Evolutionary conservation across 2,329 filamentous ascomycete genomes (phyloP).

Genomic region (Madurella fahalii): DNA sequence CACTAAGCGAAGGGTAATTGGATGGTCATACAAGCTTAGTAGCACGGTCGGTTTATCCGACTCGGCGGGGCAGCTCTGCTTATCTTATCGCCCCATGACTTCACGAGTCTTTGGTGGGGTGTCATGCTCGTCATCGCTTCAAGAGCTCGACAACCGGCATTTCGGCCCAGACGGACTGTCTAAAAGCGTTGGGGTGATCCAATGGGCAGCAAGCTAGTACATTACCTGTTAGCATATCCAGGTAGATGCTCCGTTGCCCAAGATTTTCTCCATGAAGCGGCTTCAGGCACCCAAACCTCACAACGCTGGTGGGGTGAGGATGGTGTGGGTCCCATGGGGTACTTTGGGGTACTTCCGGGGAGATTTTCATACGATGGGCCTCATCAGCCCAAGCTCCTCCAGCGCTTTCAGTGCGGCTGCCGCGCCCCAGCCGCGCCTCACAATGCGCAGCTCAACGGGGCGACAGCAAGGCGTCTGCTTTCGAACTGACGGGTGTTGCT

Average conservation of each 20-base stretch:
- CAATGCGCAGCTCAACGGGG: background rate
- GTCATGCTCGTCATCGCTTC: background rate
- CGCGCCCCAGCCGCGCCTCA: background rate
- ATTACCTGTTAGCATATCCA: background rate
- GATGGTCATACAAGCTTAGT: too few species aligned
- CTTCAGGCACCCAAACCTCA: slow-evolving; percentile 26
- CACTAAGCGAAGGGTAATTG: too few species aligned
- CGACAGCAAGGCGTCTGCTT: background rate
- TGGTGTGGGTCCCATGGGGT: slow-evolving; percentile 19
- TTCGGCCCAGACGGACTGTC: too few species aligned
- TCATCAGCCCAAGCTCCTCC: background rate
- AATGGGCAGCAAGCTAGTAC: background rate
- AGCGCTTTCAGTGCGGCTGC: background rate
- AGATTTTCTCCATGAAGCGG: background rate
- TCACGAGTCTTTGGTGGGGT: slow-evolving; percentile 3
- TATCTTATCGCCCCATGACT: slow-evolving; percentile 28
- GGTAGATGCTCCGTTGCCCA: background rate
- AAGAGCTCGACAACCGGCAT: background rate
- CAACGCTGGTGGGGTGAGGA: slow-evolving; percentile 9
- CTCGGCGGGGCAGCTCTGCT: slow-evolving; percentile 5
- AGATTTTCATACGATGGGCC: background rate
- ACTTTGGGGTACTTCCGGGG: slow-evolving; percentile 23
- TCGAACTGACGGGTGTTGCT: background rate
- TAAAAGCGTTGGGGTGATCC: background rate
- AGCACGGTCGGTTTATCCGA: too few species aligned